Evolutionary conservation across 495 filamentous ascomycete species (phyloP).

Genomic region (Staphylotrichum tortipilum): DNA sequence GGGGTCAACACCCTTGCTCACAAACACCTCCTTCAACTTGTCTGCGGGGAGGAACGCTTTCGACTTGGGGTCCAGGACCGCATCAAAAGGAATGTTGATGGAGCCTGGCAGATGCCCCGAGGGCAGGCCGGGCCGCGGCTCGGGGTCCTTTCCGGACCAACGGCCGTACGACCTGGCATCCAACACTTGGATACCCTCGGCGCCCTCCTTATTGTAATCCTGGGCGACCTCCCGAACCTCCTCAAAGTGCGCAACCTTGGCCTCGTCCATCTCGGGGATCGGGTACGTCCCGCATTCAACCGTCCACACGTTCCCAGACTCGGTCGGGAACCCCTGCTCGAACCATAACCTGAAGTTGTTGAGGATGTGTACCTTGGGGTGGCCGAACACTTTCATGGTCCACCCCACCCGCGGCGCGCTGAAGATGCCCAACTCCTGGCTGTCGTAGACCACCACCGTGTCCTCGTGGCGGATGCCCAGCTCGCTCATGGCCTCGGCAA

Average conservation of each 20-base stretch:
- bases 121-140: slow-evolving; percentile 77
- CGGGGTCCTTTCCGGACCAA: slow-evolving; percentile 74
- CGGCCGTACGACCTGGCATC: slow-evolving; percentile 77
- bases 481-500: slow-evolving; percentile 78
- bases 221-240: slow-evolving; percentile 68
- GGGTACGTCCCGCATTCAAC: slow-evolving; percentile 49
- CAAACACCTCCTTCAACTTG: slow-evolving; percentile 67
- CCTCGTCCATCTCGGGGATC: slow-evolving; percentile 43
- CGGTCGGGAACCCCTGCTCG: slow-evolving; percentile 67
- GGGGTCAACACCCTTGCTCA: slow-evolving; percentile 66
- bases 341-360: slow-evolving; percentile 94
- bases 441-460: slow-evolving; percentile 87
- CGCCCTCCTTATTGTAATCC: slow-evolving; percentile 68
- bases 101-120: slow-evolving; percentile 90
- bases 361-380: slow-evolving; percentile 78
- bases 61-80: slow-evolving; percentile 71
- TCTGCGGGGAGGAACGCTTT: slow-evolving; percentile 68
- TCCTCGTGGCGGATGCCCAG: slow-evolving; percentile 82
- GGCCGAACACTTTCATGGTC: slow-evolving; percentile 85
- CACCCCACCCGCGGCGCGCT: slow-evolving; percentile 87
- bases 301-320: slow-evolving; percentile 63
- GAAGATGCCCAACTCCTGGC: slow-evolving; percentile 81
- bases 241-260: slow-evolving; percentile 54
- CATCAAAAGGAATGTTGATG: slow-evolving; percentile 70
- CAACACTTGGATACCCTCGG: slow-evolving; percentile 74